A percentile compares a stretch with the other conserved stretches of the same genome.
phyloP scores from a whole-genome alignment of 495 filamentous ascomycete species.

The Stereocaulon alpinum region DNA sequence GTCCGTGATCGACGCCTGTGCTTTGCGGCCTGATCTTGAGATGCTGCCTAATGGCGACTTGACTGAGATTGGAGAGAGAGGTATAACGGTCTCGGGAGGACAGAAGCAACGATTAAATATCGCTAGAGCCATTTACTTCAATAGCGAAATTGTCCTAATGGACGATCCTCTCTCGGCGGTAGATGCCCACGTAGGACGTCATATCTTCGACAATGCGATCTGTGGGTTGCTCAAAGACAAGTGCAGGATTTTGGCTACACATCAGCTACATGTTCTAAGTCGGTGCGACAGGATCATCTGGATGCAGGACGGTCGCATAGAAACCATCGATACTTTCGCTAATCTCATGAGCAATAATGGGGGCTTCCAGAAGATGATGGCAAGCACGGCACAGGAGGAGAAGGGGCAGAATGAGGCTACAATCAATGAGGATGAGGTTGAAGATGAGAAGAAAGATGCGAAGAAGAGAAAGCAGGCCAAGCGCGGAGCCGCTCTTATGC shows the following conservation, averaged over 20 bases:
- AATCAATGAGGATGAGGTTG: slow-evolving; percentile 36
- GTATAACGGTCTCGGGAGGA: slow-evolving; percentile 56
- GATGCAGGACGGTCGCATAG: slow-evolving; percentile 77
- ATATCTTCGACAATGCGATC: slow-evolving; percentile 94
- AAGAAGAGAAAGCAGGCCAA: slow-evolving; percentile 51
- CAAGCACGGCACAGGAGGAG: slow-evolving; percentile 67
- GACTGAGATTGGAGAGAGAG: slow-evolving; percentile 52
- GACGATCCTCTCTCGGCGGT: slow-evolving; percentile 78
- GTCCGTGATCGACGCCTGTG: slow-evolving; percentile 47
- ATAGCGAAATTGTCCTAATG: slow-evolving; percentile 72
- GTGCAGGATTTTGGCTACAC: slow-evolving; percentile 82
- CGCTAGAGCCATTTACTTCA: slow-evolving; percentile 74
- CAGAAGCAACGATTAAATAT: slow-evolving; percentile 64
- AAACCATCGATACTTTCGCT: slow-evolving; percentile 76
- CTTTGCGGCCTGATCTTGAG: slow-evolving; percentile 45
- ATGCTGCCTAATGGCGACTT: slow-evolving; percentile 46
- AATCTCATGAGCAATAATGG: slow-evolving; percentile 69
- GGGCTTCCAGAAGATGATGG: slow-evolving; percentile 72
- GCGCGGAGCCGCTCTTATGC: slow-evolving; percentile 63
- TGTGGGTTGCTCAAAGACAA: slow-evolving; percentile 81
- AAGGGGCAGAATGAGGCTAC: slow-evolving; percentile 39
- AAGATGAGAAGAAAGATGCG: slow-evolving; percentile 37
- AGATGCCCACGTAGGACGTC: slow-evolving; percentile 79
- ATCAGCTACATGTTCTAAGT: slow-evolving; percentile 85
- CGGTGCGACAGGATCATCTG: slow-evolving; percentile 85